Evolutionary conservation across 1,139 yeast species (phyloP).

Genomic region (Petasospora fabianii): DNA sequence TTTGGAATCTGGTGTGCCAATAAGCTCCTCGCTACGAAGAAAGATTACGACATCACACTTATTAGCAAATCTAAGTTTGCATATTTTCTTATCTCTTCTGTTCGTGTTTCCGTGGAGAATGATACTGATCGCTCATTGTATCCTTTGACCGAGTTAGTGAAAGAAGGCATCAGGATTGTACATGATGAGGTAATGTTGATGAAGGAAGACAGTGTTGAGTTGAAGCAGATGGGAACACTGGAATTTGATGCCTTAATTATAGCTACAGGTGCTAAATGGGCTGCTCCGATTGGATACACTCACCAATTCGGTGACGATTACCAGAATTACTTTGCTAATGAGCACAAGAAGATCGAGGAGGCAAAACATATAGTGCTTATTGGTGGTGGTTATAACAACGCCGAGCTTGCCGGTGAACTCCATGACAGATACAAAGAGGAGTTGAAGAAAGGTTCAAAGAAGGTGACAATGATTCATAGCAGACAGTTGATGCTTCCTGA

Average conservation of each 20-base stretch:
- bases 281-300: constrained; percentile 23
- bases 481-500: constrained; percentile 16
- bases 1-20: constrained; percentile 6
- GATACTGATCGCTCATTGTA: constrained; percentile 14
- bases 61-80: constrained; percentile 13
- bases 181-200: constrained; percentile 19
- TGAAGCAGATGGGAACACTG: constrained; percentile 5
- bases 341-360: constrained; percentile 11
- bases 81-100: constrained; percentile 9
- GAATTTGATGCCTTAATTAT: constrained; percentile 12
- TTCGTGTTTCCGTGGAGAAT: constrained; percentile 18
- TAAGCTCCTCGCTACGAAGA: neutral
- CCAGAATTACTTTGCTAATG: constrained; percentile 11
- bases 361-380: constrained; percentile 27
- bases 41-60: constrained; percentile 9
- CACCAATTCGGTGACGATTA: constrained; percentile 15
- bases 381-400: constrained; percentile 30
- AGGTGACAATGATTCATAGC: constrained; percentile 26
- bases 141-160: constrained; percentile 18
- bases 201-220: constrained; percentile 13
- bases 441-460: constrained; percentile 18
- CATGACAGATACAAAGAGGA: constrained; percentile 17
- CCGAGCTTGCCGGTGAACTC: constrained; percentile 30
- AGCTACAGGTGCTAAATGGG: constrained; percentile 28
- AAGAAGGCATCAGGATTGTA: constrained; percentile 18